These are phyloP conservation scores for Sporobolomyces roseus DNA, from an alignment of 768 basidiomycete species.

Conservation along the genomic window DNA sequence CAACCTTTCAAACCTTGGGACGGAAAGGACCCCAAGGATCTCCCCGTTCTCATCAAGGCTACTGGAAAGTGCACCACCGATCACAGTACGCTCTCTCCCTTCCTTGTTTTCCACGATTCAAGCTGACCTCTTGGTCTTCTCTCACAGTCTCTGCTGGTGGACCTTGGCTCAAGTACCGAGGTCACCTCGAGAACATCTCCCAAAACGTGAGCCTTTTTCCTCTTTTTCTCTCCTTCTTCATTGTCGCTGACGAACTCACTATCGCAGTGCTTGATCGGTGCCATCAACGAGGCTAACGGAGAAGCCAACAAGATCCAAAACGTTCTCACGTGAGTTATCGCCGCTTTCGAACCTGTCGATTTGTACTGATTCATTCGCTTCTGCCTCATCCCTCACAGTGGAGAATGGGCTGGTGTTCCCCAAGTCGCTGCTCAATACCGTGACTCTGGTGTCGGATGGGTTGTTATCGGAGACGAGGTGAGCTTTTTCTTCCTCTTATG, in stretches of 20 bases:
- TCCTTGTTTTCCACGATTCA: too few relatives aligned
- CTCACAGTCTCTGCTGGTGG: constrained; percentile 71
- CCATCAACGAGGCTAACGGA: constrained; percentile 89
- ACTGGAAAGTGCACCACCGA: constrained; percentile 80
- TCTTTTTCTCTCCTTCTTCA: not conserved
- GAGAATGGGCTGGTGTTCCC: constrained; percentile 80
- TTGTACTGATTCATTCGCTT: not conserved
- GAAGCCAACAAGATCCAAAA: constrained; percentile 93
- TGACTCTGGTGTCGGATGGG: constrained; percentile 86
- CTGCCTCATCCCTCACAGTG: constrained; percentile 67
- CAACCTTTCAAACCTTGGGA: constrained; percentile 88
- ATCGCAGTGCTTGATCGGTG: constrained; percentile 55
- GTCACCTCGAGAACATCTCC: constrained; percentile 96
- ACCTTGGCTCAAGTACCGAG: constrained; percentile 99
- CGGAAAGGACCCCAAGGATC: constrained; percentile 80
- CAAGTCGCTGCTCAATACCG: constrained; percentile 83
- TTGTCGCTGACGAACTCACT: not conserved
- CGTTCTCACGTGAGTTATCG: constrained; percentile 18
- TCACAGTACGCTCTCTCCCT: constrained; percentile 62
- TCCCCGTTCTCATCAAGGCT: constrained; percentile 96
- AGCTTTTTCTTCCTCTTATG: not conserved
- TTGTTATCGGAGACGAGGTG: constrained; percentile 71
- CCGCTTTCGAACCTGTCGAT: not conserved
- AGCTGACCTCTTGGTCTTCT: too few relatives aligned
- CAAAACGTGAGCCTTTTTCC: constrained; percentile 60